A percentile compares a stretch with the other conserved stretches of the same genome.
phyloP scores from a whole-genome alignment of 371 early-diverging fungal species.

The Syncephalastrum sp. region DNA sequence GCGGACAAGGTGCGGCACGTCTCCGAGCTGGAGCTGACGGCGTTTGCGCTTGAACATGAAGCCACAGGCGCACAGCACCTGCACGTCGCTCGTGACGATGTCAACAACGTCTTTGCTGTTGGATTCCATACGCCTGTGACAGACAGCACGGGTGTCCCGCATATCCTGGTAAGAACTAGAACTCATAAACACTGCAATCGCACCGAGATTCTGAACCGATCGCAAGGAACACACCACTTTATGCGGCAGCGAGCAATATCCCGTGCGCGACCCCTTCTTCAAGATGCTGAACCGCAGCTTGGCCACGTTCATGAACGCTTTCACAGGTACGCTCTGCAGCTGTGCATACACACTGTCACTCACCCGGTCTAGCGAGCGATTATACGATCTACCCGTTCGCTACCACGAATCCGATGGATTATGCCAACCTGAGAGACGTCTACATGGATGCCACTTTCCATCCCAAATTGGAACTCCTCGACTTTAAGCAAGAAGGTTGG shows the following conservation, averaged over 20 bases:
- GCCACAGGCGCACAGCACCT: constrained; percentile 86
- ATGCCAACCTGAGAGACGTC: constrained; percentile 83
- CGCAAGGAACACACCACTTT: constrained; percentile 87
- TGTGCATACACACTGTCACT: not conserved
- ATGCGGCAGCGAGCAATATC: constrained; percentile 86
- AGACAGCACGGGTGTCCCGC: constrained; percentile 89
- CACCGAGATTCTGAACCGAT: not conserved
- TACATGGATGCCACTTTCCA: constrained; percentile 92
- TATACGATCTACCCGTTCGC: constrained; percentile 94
- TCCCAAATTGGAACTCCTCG: constrained; percentile 75
- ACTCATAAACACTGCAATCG: not conserved
- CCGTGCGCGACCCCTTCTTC: constrained; percentile 96
- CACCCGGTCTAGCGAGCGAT: constrained; percentile 62
- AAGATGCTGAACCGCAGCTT: constrained; percentile 96
- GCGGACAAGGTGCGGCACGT: constrained; percentile 42
- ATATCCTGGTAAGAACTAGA: constrained; percentile 73
- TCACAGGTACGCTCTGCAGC: constrained; percentile 62
- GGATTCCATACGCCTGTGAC: constrained; percentile 86
- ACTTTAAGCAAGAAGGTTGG: constrained; percentile 96
- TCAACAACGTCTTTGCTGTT: constrained; percentile 90
- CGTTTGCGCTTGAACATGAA: constrained; percentile 67
- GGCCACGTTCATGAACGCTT: constrained; percentile 97
- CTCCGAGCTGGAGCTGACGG: constrained; percentile 69
- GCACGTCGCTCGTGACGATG: constrained; percentile 83
- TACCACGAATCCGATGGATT: constrained; percentile 86